Base-by-base conservation (phyloP, 495 filamentous ascomycete genomes). In the Penicillium cosmopolitanum region DNA sequence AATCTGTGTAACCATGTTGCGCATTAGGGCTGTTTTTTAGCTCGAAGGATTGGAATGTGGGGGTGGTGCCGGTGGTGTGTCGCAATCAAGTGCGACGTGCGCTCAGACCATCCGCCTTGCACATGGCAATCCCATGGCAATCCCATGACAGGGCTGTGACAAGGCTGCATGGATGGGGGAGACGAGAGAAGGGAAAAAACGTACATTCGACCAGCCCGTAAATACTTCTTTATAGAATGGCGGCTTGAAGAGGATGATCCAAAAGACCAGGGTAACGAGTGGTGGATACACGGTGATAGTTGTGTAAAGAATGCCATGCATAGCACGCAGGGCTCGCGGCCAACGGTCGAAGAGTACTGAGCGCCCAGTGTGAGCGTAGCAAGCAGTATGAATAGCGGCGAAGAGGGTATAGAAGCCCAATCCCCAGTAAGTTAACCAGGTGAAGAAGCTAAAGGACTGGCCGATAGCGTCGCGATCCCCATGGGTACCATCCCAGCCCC, bases 391-490 rank as follows among this genome's bases (percentile, higher is more conserved):
- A 19, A 84, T 48, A 4, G 84, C 75, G 0, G 85, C 74, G 56
- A 86, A 73, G 16, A 84, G 75, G 70, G 87, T 87, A 78, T 95
- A 96, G 76, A 93, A 94, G 18, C 80, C 87, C 19, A 93, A 64
- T 0, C 89, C 89, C 89, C 90, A 94, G 78, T 89, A 93, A 5
- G 87, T 89, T 51, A 90, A 71, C 67, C 83, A 81, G 43, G 91
- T 96, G 78, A 96, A 96, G 82, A 83, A 96, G 62, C 84, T 88
- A 80, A 94, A 95, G 50, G 75, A 75, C 43, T 76, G 69, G 28
- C 74, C 74, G 43, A 82, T 72, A 12, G 65, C 65, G 25, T 68
- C 51, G 74, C 75, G 75, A 35, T 73, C 58, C 46, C 69, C 60
- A 56, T 82, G 77, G 19, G 78, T 72, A 23, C 76, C 77, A 50